A percentile compares a stretch with the other conserved stretches of the same genome.
These are phyloP conservation scores for Zizania palustris DNA, from an alignment of 202 grass and related monocot genomes.

Conservation along the genomic window DNA sequence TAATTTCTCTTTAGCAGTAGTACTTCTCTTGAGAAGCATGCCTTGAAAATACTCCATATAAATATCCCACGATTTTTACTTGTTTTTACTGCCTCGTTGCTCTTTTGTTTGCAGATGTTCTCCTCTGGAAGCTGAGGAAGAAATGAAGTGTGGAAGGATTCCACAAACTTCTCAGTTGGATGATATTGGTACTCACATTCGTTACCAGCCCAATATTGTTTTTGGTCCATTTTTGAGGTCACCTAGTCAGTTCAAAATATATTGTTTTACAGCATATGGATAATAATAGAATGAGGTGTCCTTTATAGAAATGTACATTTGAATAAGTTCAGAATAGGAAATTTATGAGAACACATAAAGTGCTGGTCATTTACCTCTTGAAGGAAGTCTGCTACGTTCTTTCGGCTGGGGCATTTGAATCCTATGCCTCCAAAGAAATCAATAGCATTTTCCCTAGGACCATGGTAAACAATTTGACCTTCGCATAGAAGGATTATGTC, in stretches of 20 bases:
- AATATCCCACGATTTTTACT: conserved; percentile 39
- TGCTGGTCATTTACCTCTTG: conserved; percentile 63
- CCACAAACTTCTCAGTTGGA: conserved; percentile 57
- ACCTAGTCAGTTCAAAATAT: conserved; percentile 48
- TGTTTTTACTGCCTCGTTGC: conserved; percentile 2
- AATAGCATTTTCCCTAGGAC: conserved; percentile 64
- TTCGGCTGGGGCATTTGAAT: conserved; percentile 74
- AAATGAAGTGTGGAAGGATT: conserved; percentile 51
- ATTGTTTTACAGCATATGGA: neutral
- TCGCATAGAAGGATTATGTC: conserved; percentile 82
- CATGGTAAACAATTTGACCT: conserved; percentile 82
- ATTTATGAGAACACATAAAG: too few species aligned
- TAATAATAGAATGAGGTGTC: too few species aligned
- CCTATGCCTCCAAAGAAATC: conserved; percentile 65
- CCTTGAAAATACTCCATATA: conserved; percentile 68
- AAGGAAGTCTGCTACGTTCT: conserved; percentile 88
- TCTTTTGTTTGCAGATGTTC: conserved; percentile 21
- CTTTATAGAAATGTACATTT: too few species aligned
- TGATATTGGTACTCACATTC: conserved; percentile 60
- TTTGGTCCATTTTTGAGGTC: conserved; percentile 78
- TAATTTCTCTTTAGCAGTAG: conserved; percentile 69
- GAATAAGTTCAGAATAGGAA: too few species aligned
- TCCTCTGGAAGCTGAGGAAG: conserved; percentile 37
- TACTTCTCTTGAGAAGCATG: conserved; percentile 77
- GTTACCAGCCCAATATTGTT: conserved; percentile 71